A percentile compares a stretch with the other conserved stretches of the same genome.
phyloP scores from a whole-genome alignment of 352 stramenopile genomes.

The Globisporangium rhizosaccharum region DNA sequence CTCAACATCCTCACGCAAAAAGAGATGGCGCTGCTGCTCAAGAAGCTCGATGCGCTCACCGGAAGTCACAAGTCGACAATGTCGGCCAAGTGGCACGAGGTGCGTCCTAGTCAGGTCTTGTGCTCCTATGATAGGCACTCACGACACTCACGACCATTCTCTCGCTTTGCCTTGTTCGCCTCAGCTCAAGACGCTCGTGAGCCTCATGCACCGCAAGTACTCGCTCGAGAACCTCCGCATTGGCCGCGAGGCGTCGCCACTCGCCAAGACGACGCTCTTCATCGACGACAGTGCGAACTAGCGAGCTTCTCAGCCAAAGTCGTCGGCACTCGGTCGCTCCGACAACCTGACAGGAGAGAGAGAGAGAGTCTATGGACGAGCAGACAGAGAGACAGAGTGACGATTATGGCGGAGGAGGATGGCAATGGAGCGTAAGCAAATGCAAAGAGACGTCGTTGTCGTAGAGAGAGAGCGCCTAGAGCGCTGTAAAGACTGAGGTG shows the following conservation, averaged over 20 bases:
- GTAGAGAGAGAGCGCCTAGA: no score
- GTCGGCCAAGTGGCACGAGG: constrained; percentile 81
- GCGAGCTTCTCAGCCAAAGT: no score
- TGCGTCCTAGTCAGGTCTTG: constrained; percentile 5
- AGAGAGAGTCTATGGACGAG: no score
- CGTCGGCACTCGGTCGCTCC: not conserved
- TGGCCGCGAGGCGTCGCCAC: constrained; percentile 32
- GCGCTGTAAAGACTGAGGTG: no score
- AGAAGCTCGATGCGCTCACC: constrained; percentile 67
- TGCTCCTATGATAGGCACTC: not conserved
- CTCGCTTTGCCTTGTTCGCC: not conserved
- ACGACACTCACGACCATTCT: not conserved
- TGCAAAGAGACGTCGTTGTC: no score
- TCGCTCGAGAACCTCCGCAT: constrained; percentile 73
- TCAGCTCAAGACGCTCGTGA: constrained; percentile 77
- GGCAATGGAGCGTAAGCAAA: no score
- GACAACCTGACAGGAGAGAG: no score
- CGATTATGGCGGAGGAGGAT: no score
- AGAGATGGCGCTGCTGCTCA: constrained; percentile 63
- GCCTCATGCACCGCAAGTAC: constrained; percentile 83
- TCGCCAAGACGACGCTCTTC: constrained; percentile 43
- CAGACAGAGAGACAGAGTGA: no score
- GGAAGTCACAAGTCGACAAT: constrained; percentile 73
- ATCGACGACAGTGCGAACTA: constrained; percentile 20
- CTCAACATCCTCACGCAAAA: constrained; percentile 66